Evolutionary conservation across 306 rosid genomes (phyloP).

Genomic region (Casuarina cunninghamiana): DNA sequence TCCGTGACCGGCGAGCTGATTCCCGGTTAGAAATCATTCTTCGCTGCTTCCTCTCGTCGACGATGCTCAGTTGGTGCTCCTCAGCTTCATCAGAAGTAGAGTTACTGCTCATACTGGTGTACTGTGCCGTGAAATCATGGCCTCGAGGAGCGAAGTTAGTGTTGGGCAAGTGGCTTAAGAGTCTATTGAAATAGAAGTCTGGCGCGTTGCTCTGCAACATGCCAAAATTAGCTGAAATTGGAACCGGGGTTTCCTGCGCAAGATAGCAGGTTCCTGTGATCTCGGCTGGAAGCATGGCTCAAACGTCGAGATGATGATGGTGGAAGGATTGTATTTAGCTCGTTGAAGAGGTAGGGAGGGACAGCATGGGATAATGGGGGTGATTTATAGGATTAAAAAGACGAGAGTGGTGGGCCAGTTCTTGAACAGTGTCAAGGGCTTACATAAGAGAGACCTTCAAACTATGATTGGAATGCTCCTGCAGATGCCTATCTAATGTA

Average conservation of each 20-base stretch:
- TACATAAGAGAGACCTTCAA: conserved; percentile 44
- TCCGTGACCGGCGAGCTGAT: conserved; percentile 80
- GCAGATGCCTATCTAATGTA: conserved; percentile 21
- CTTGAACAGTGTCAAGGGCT: conserved; percentile 43
- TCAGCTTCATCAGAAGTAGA: conserved; percentile 82
- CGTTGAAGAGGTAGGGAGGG: conserved; percentile 29
- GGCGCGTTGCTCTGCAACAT: conserved; percentile 42
- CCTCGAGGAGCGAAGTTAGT: conserved; percentile 32
- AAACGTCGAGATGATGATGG: conserved; percentile 7
- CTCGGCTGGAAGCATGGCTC: conserved; percentile 62
- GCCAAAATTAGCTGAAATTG: conserved; percentile 30
- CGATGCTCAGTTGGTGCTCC: conserved; percentile 50
- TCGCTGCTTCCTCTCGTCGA: conserved; percentile 73
- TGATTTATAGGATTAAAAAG: conserved; percentile 55
- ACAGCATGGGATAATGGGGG: conserved; percentile 32
- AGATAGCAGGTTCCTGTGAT: conserved; percentile 49
- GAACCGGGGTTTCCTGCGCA: conserved; percentile 44
- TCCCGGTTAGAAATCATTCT: conserved; percentile 87
- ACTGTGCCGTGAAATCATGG: conserved; percentile 39
- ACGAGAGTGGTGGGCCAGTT: conserved; percentile 44
- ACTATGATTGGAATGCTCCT: conserved; percentile 49
- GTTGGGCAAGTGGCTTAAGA: conserved; percentile 39
- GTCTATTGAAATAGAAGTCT: conserved; percentile 29
- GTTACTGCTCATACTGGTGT: conserved; percentile 59
- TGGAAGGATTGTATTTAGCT: conserved; percentile 14